Percentiles rank a stretch among this genome's conserved stretches.
Conservation (phyloP, 2,329 filamentous ascomycete genomes). For the Dactylellina sp. region DNA sequence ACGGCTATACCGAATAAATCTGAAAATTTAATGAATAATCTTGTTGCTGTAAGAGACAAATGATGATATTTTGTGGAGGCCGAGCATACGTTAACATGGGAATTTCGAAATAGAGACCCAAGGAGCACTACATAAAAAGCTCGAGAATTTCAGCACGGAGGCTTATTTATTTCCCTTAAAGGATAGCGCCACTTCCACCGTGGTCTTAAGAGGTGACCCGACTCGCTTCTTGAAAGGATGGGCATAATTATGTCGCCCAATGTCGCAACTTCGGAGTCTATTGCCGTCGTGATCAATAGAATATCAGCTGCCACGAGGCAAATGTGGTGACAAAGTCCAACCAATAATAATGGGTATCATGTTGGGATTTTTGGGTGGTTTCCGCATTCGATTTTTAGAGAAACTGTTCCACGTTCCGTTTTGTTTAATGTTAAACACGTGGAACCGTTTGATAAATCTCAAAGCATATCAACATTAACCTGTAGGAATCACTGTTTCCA, state of each 20-base stretch:
- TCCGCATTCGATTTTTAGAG: conserved; percentile 7
- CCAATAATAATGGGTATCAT: neutral
- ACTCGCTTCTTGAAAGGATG: too few relatives aligned
- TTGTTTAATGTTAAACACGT: conserved; percentile 47
- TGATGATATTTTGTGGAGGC: conserved; percentile 7
- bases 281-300: too few relatives aligned
- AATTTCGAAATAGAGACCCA: too few relatives aligned
- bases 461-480: conserved; percentile 2
- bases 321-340: neutral
- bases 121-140: too few relatives aligned
- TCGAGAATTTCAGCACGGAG: too few relatives aligned
- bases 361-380: conserved; percentile 39
- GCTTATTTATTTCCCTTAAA: too few relatives aligned
- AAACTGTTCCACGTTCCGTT: conserved; percentile 23
- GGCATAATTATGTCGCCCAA: too few relatives aligned
- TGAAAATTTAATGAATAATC: conserved; percentile 5
- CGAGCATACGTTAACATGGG: too few relatives aligned
- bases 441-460: conserved; percentile 26
- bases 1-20: conserved; percentile 17
- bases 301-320: neutral
- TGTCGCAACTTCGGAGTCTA: too few relatives aligned
- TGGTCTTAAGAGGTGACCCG: too few relatives aligned
- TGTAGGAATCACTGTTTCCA: conserved; percentile 5
- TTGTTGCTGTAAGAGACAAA: neutral
- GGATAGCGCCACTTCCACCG: too few relatives aligned